phyloP scores from a whole-genome alignment of 2,329 filamentous ascomycete genomes.

The Apiospora kogelbergensis region DNA sequence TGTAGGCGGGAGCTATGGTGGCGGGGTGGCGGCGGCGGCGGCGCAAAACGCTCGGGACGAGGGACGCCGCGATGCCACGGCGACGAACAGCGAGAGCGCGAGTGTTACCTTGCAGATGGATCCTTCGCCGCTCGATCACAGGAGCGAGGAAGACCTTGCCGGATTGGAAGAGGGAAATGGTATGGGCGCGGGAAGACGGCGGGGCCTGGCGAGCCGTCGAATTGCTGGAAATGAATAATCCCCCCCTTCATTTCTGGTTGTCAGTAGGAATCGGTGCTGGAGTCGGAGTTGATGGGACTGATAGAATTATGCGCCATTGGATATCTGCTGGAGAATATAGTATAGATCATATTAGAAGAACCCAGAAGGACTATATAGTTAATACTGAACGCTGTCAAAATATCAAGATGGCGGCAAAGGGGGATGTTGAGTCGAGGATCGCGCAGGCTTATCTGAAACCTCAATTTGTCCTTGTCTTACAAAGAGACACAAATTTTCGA shows the following conservation, averaged over 20 bases:
- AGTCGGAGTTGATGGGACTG: not conserved
- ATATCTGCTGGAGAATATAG: not conserved
- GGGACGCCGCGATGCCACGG: conserved; percentile 6
- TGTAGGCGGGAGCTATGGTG: conserved; percentile 63
- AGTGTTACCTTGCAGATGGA: not conserved
- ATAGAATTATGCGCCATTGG: not conserved
- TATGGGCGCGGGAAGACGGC: not conserved
- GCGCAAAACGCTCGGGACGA: not conserved
- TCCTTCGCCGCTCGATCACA: conserved; percentile 18
- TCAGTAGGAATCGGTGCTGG: not conserved
- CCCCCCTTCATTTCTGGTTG: too few species aligned
- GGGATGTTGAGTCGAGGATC: not conserved
- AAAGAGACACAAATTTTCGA: not conserved
- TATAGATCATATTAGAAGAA: not conserved
- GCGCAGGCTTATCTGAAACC: not conserved
- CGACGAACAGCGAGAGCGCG: conserved; percentile 3
- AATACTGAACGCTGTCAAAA: not conserved
- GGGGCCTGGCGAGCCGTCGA: not conserved
- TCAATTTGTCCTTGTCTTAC: not conserved
- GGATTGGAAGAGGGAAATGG: conserved; percentile 32
- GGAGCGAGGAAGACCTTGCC: conserved; percentile 35
- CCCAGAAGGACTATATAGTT: not conserved
- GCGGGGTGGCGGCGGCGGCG: conserved; percentile 21
- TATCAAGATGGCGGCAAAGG: not conserved
- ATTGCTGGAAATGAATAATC: not conserved